Percentiles rank a stretch among this genome's conserved stretches.
Evolutionary conservation across 257 asterid genomes (phyloP).

Genomic region (Misopates orontium): DNA sequence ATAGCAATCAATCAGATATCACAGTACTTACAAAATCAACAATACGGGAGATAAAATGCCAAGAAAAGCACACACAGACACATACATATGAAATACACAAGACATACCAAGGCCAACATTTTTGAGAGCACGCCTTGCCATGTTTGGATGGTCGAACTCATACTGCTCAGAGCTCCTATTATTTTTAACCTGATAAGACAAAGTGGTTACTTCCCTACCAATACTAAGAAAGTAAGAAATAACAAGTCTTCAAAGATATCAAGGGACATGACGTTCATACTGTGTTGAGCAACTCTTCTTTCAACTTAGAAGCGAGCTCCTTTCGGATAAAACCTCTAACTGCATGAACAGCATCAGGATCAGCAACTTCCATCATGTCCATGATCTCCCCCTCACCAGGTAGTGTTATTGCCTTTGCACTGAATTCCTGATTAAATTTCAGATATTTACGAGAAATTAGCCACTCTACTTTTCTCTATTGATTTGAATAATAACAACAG

Average conservation of each 20-base stretch:
- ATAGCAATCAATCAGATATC: slow-evolving; percentile 18
- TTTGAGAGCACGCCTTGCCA: slow-evolving; percentile 84
- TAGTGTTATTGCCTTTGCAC: slow-evolving; percentile 74
- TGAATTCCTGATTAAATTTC: slow-evolving; percentile 64
- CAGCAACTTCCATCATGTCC: slow-evolving; percentile 88
- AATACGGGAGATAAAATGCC: background rate
- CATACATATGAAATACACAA: too few relatives aligned
- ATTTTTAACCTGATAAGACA: slow-evolving; percentile 41
- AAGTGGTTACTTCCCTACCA: too few relatives aligned
- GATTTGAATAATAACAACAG: background rate
- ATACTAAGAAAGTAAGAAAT: too few relatives aligned
- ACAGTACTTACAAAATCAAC: background rate
- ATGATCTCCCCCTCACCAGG: slow-evolving; percentile 84
- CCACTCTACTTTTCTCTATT: background rate
- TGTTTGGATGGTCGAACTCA: slow-evolving; percentile 58
- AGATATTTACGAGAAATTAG: slow-evolving; percentile 11
- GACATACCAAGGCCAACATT: slow-evolving; percentile 67
- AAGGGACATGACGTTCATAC: slow-evolving; percentile 31
- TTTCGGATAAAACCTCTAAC: slow-evolving; percentile 66
- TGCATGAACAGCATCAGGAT: slow-evolving; percentile 89
- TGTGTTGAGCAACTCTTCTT: slow-evolving; percentile 54
- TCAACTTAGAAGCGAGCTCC: slow-evolving; percentile 71
- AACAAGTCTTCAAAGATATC: slow-evolving; percentile 2
- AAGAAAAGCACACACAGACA: slow-evolving; percentile 3
- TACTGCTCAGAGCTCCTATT: slow-evolving; percentile 64